A percentile compares a stretch with the other conserved stretches of the same genome.
These are phyloP conservation scores for Penicillium diatomitis DNA, from an alignment of 495 filamentous ascomycete genomes.

Conservation along the genomic window DNA sequence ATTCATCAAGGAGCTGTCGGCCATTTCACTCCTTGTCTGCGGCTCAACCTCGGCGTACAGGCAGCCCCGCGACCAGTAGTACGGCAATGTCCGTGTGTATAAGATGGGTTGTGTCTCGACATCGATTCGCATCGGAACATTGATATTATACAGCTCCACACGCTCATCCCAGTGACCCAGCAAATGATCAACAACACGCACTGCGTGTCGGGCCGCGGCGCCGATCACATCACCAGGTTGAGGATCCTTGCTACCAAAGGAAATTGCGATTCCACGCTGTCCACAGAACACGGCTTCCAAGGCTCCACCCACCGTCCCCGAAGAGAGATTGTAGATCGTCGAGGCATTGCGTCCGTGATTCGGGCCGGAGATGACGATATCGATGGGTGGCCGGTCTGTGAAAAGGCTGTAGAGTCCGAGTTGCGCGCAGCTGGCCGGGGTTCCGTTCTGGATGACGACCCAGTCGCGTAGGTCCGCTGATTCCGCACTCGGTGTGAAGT, in stretches of 20 bases:
- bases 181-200: constrained; percentile 66
- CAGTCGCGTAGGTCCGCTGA: constrained; percentile 38
- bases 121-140: constrained; percentile 62
- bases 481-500: constrained; percentile 29
- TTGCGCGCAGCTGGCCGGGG: constrained; percentile 79
- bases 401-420: constrained; percentile 88
- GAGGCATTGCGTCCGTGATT: constrained; percentile 95
- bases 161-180: constrained; percentile 61
- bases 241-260: constrained; percentile 72
- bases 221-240: constrained; percentile 59
- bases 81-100: constrained; percentile 75
- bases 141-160: constrained; percentile 79
- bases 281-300: constrained; percentile 83
- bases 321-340: constrained; percentile 78
- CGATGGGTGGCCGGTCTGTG: constrained; percentile 58
- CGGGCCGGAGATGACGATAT: constrained; percentile 82
- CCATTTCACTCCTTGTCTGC: constrained; percentile 4
- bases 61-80: constrained; percentile 72
- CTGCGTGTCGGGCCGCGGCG: constrained; percentile 57
- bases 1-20: constrained; percentile 8
- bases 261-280: constrained; percentile 67
- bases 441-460: constrained; percentile 81
- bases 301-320: constrained; percentile 84
- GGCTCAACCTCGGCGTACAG: constrained; percentile 59
- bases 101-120: constrained; percentile 55